Percentiles rank a stretch among this genome's conserved stretches.
Conservation (phyloP, 2,329 filamentous ascomycete species). For the Colletotrichum australisinense region DNA sequence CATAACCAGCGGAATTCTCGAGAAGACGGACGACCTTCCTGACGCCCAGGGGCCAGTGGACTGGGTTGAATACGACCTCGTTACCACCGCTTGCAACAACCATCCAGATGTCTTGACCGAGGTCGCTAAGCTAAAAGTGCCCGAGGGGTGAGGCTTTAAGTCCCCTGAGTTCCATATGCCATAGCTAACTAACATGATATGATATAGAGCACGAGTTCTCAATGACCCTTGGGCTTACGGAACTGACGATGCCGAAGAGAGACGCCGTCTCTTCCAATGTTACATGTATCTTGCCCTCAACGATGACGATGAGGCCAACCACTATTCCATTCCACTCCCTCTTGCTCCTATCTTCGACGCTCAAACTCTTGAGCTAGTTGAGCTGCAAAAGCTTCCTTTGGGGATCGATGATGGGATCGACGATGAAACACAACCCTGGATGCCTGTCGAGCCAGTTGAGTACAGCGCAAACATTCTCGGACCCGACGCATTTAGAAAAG, state of each 20-base stretch:
- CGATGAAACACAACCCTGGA: not conserved
- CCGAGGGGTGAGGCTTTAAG: not conserved
- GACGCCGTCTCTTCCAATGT: not conserved
- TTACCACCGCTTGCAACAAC: not conserved
- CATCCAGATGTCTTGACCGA: not conserved
- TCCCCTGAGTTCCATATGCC: not conserved
- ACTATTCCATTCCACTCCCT: not conserved
- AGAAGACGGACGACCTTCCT: not conserved
- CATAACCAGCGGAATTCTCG: not conserved
- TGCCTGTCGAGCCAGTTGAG: not conserved
- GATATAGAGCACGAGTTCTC: not conserved
- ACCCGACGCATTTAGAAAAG: slow-evolving; percentile 38
- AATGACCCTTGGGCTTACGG: not conserved
- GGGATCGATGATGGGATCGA: not conserved
- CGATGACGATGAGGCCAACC: not conserved
- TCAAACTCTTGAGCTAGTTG: not conserved
- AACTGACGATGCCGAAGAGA: not conserved
- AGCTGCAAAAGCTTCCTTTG: not conserved
- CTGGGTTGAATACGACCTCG: not conserved
- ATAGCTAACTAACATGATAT: not conserved
- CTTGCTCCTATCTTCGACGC: not conserved
- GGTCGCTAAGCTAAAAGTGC: not conserved
- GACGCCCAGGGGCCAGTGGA: not conserved
- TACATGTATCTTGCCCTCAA: not conserved
- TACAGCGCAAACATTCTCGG: not conserved